Base-by-base conservation (phyloP, 208 protist genomes). In the Trypanosoma theileri region DNA sequence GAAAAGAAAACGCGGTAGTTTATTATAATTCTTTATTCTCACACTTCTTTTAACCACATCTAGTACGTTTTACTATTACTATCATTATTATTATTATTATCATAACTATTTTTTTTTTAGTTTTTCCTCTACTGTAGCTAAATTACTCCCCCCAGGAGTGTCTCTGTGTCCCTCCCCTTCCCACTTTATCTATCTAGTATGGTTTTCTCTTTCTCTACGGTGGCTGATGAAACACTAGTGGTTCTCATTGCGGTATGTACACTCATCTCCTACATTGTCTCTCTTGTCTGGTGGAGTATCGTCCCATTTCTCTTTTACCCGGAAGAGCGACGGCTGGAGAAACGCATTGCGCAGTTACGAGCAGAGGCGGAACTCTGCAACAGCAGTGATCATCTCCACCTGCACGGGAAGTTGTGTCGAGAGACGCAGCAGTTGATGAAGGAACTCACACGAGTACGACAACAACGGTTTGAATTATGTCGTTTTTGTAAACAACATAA, bases 351-450 rank as follows among this genome's bases (percentile, higher is more conserved):
- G 22, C 55, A 59, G 7, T 67, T 86, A n/a, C 59, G 77, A 45
- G 52, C 1, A 2, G 79, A 88, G 66, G 82, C 82, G 4, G 55
- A 75, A 12, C 31, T 28, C 21, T 66, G 76, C 44, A 80, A 58
- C 59, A 61, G 46, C 16, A 73, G 71, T 0, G 71, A 84, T 21
- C 52, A 81, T 50, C 54, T 86, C 48, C 73, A 75, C 45, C 45
- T 75, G 44, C 78, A 82, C 51, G 81, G 82, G 31, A 76, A 78
- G 14, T 41, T 81, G 4, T 62, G 59, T 58, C 73, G 85, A n/a
- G 40, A 58, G 22, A 58, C 60, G 19, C 42, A 80, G 55, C 24
- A 44, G 44, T 75, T 89, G 3, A 62, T 68, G 12, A 71, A 70
- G 35, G 68, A 84, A 68, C 61, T 86, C 7, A 60, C 68, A 19